Conservation (phyloP, 441 rosid genomes). For the Erodium chrysanthum region DNA sequence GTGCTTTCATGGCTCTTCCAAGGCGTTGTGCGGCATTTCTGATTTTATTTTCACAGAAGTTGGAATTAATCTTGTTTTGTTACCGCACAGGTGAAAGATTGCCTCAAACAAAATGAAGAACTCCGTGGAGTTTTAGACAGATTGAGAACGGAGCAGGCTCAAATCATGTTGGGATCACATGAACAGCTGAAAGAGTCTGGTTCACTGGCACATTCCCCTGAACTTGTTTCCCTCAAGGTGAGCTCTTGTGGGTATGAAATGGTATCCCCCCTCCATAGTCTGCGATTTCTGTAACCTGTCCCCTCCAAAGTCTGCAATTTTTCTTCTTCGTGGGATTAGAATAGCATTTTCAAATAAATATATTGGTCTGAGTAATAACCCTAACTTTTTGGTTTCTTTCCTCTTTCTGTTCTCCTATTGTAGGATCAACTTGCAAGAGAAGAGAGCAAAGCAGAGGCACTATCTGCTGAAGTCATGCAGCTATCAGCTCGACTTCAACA, state of each 20-base stretch:
- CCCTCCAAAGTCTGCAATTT: neutral
- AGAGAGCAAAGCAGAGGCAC: conserved; percentile 73
- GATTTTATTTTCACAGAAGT: no score
- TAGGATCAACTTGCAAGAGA: conserved; percentile 74
- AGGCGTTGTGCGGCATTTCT: neutral
- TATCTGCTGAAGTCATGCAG: conserved; percentile 77
- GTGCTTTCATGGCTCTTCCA: neutral
- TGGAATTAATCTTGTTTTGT: neutral
- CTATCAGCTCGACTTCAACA: conserved; percentile 69
- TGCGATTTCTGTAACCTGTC: neutral
- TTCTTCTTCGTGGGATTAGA: neutral
- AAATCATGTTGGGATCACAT: neutral
- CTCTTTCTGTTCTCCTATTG: neutral
- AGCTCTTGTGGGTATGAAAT: conserved; percentile 14
- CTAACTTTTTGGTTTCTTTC: neutral
- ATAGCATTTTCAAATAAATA: neutral
- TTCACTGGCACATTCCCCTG: conserved; percentile 34
- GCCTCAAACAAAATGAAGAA: conserved; percentile 80
- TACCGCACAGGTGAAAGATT: conserved; percentile 57
- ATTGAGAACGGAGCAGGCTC: conserved; percentile 63
- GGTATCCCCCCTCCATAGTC: neutral
- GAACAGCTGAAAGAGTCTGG: conserved; percentile 25
- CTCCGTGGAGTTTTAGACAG: conserved; percentile 54
- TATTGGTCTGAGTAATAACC: neutral
- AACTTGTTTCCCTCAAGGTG: conserved; percentile 65